Evolutionary conservation across 73 alveolate genomes (phyloP), one percentile per base, ranked within the genome.

Genomic region (Paraurostyla sp.): DNA sequence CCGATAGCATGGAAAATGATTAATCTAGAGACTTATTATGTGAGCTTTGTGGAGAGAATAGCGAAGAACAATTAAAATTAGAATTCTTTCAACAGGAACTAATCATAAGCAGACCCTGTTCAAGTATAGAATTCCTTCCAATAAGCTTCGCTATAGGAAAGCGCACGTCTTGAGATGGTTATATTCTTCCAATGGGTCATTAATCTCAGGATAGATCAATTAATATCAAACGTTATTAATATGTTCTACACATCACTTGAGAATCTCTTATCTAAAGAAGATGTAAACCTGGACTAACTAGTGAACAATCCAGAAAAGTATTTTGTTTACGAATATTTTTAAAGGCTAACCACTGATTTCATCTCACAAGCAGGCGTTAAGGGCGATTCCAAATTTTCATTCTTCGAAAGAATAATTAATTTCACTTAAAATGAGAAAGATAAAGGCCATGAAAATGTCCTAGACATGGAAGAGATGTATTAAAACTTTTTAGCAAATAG

Each of bases 161-260:
- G 29, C 6, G 91, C 83, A 15, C 3, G 82, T 20, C 69, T 58
- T 2, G 81, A 81, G 40, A 81, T 81, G 54, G n/a, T 57, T 0
- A 81, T 22, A 22, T 52, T 60, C 83, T 81, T 58, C 27, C 23
- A 32, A 32, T 52, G 78, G 91, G 0, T 81, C 52, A 81, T 81
- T 40, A 60, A 81, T 27, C 32, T 56, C 32, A 81, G 91, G 38
- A 22, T 58, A 38, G 91, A 81, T 38, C 33, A 81, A 13, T 33
- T 81, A 18, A n/a, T 81, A 2, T 81, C 91, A 22, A 81, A 81
- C 22, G 46, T 81, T 18, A 58, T 81, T n/a, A 60, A 81, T 36
- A 40, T 29, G 65, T 81, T 81, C 58, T 58, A 81, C 32, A 0
- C 38, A 1, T 56, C 23, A 25, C n/a, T 81, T 23, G 91, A 73